Conservation (phyloP, 441 rosid species). For the Gossypium davidsonii region DNA sequence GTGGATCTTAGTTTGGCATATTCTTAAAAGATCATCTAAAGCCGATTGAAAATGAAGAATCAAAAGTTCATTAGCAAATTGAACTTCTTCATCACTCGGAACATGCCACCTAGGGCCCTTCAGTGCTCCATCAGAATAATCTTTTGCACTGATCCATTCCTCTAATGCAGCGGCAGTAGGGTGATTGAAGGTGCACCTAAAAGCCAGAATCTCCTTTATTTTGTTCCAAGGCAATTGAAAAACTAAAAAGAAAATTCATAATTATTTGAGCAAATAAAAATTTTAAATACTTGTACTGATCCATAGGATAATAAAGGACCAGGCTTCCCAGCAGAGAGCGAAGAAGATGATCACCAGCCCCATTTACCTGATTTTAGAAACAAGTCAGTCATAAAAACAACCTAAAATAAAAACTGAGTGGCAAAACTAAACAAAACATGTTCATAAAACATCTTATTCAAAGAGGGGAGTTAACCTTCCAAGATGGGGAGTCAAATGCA, state of each 20-base stretch:
- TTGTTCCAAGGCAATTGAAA: slow-evolving; percentile 1
- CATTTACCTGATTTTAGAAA: slow-evolving; percentile 62
- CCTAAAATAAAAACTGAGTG: too few species aligned
- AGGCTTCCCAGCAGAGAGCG: slow-evolving; percentile 89
- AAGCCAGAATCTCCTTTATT: slow-evolving; percentile 22
- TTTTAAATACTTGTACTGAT: slow-evolving; percentile 78
- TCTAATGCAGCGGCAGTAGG: slow-evolving; percentile 81
- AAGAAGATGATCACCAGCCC: slow-evolving; percentile 94
- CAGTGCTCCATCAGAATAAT: slow-evolving; percentile 48
- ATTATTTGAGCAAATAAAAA: slow-evolving; percentile 11
- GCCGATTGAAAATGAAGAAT: slow-evolving; percentile 87
- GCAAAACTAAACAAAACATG: not conserved
- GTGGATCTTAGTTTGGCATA: slow-evolving; percentile 75
- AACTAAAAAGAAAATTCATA: slow-evolving; percentile 8
- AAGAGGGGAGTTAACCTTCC: slow-evolving; percentile 57
- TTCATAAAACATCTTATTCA: slow-evolving; percentile 2
- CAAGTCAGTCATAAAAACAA: not conserved
- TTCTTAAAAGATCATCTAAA: slow-evolving; percentile 73
- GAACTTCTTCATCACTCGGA: slow-evolving; percentile 77
- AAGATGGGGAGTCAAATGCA: slow-evolving; percentile 92
- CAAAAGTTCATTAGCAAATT: slow-evolving; percentile 94
- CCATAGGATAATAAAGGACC: slow-evolving; percentile 83
- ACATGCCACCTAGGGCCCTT: slow-evolving; percentile 83
- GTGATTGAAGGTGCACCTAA: slow-evolving; percentile 71
- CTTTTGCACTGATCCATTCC: slow-evolving; percentile 94